Evolutionary conservation across 2,329 filamentous ascomycete species (phyloP).

Genomic region (Botryotinia globosa): DNA sequence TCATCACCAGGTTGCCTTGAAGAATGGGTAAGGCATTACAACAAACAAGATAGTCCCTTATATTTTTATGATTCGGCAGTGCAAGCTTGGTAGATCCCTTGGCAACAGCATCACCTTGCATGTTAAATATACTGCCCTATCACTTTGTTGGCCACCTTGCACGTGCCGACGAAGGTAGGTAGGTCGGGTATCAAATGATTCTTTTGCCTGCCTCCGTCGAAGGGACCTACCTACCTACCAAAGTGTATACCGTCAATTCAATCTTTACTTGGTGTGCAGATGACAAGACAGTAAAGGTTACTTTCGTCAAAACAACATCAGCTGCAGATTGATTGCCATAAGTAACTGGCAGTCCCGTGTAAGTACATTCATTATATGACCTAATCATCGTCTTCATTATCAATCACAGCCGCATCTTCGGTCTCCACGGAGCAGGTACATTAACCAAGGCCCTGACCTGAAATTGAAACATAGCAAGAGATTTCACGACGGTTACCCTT

Average conservation of each 20-base stretch:
- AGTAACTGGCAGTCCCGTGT: background rate
- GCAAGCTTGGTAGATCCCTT: slow-evolving; percentile 6
- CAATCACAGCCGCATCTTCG: background rate
- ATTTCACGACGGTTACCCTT: background rate
- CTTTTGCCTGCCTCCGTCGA: background rate
- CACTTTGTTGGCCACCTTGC: background rate
- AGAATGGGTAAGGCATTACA: background rate
- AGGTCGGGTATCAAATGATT: background rate
- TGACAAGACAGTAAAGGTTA: background rate
- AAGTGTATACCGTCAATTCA: background rate
- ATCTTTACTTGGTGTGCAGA: background rate
- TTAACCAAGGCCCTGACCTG: background rate
- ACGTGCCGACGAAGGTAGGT: background rate
- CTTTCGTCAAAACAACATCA: background rate
- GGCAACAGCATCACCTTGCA: slow-evolving; percentile 2
- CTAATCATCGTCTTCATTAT: background rate
- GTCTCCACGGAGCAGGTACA: background rate
- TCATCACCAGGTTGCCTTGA: no score
- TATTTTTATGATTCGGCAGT: background rate
- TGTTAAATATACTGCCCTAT: background rate
- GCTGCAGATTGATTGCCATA: background rate
- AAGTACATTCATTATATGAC: background rate
- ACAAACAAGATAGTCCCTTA: background rate
- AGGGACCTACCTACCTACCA: background rate
- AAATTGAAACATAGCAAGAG: background rate